phyloP scores from a whole-genome alignment of 495 filamentous ascomycete genomes.

The Annulohypoxylon maeteangense region DNA sequence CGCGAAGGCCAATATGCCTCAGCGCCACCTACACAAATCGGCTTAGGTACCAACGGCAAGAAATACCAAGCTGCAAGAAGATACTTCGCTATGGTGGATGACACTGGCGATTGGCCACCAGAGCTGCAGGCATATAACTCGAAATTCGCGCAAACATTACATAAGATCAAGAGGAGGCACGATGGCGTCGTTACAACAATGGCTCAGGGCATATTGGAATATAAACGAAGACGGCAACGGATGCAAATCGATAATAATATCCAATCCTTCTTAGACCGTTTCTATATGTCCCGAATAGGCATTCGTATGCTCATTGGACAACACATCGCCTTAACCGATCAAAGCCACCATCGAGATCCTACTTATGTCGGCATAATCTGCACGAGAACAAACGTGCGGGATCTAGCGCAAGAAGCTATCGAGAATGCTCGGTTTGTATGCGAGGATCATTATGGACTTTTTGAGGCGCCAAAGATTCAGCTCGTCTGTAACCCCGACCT shows the following conservation, averaged over 20 bases:
- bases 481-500: conserved; percentile 92
- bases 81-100: conserved; percentile 93
- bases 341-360: conserved; percentile 84
- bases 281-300: conserved; percentile 99
- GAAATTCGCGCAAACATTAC: conserved; percentile 82
- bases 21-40: conserved; percentile 64
- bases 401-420: conserved; percentile 95
- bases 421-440: conserved; percentile 98
- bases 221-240: conserved; percentile 93
- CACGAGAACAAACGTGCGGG: conserved; percentile 96
- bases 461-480: conserved; percentile 96
- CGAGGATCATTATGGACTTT: conserved; percentile 98
- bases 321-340: conserved; percentile 95
- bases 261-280: conserved; percentile 95
- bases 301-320: conserved; percentile 99
- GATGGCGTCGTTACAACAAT: conserved; percentile 95
- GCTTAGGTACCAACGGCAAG: conserved; percentile 64
- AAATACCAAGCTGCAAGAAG: conserved; percentile 68
- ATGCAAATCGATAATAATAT: conserved; percentile 99
- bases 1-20: conserved; percentile 87
- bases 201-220: conserved; percentile 97
- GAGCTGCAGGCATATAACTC: conserved; percentile 95
- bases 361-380: conserved; percentile 98
- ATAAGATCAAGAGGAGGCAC: conserved; percentile 94
- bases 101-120: conserved; percentile 89